Evolutionary conservation across 2,329 filamentous ascomycete species (phyloP), one percentile per base, ranked within the genome.

Genomic region (Trichoderma guizhouense): DNA sequence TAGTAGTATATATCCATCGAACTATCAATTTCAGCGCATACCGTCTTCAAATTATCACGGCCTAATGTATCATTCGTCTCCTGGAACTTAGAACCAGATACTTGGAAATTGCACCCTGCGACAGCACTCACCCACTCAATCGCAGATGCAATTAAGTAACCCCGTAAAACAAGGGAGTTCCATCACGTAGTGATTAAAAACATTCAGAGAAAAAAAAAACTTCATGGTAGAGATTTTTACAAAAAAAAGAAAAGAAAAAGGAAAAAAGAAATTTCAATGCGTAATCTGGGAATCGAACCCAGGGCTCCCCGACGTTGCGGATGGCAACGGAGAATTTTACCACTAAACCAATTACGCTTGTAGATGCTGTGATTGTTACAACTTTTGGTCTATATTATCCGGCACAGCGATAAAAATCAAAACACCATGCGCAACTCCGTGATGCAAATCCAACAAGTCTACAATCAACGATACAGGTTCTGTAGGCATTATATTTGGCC

Each of bases 321-420:
- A 75, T 75, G 74, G 74, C 74, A 75, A 75, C 74, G 74, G 71
- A 73, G 74, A 72, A 75, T 75, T 75, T 74, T 75, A 75, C 74
- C 74, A 75, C 74, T 75, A 74, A 75, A 75, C 74, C 74, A 75
- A 73, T 72, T 71, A 75, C 74, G 74, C 74, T 53, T 34, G 24
- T 28, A 36, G 30, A 43, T 72, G 39, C 7, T 28, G 8, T 47
- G 43, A 11, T 1, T 3, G 4, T 7, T 5, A 1, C 43, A 47
- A n/a, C 7, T 47, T 47, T 47, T n/a, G 7, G 1, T 9, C 7
- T 47, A 47, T 47, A 47, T 47, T 47, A 11, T 47, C 18, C 3
- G 1, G 3, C 6, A 7, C 6, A n/a, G 7, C 15, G 3, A 3
- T 3, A 43, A n/a, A 43, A 47, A n/a, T 47, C 39, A 47, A 47